These are phyloP conservation scores for Pleoardoris graminearum DNA, from an alignment of 2,329 filamentous ascomycete genomes.

Conservation along the genomic window DNA sequence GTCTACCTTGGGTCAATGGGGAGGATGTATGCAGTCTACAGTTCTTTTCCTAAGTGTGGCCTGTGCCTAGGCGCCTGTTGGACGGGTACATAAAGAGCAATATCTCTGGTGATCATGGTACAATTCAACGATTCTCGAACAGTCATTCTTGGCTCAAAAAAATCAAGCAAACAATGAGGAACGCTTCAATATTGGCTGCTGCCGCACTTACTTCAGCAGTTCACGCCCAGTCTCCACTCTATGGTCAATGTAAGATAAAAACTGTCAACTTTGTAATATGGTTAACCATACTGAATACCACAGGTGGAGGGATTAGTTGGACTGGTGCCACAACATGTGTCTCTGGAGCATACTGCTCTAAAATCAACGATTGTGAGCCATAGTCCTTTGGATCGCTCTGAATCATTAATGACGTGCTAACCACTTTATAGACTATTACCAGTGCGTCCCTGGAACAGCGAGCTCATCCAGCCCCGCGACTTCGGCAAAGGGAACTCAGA, in stretches of 20 bases:
- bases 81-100: slow-evolving; percentile 1
- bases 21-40: neutral
- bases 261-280: neutral
- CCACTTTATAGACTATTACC: slow-evolving; percentile 9
- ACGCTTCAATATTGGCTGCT: slow-evolving; percentile 5
- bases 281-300: neutral
- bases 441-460: slow-evolving; percentile 14
- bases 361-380: slow-evolving; percentile 15
- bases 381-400: neutral
- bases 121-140: neutral
- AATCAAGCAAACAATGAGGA: slow-evolving; percentile 3
- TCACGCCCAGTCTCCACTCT: slow-evolving; percentile 4
- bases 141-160: neutral
- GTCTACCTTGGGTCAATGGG: neutral
- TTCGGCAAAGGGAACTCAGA: slow-evolving; percentile 2
- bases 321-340: slow-evolving; percentile 11
- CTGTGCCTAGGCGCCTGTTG: neutral
- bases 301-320: slow-evolving; percentile 11
- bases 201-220: slow-evolving; percentile 3
- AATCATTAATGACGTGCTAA: neutral
- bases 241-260: slow-evolving; percentile 7
- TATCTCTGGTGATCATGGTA: neutral
- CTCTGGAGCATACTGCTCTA: slow-evolving; percentile 13
- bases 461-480: neutral
- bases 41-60: neutral